Evolutionary conservation across 768 basidiomycete genomes (phyloP).

Genomic region (Coprinopsis sp.): DNA sequence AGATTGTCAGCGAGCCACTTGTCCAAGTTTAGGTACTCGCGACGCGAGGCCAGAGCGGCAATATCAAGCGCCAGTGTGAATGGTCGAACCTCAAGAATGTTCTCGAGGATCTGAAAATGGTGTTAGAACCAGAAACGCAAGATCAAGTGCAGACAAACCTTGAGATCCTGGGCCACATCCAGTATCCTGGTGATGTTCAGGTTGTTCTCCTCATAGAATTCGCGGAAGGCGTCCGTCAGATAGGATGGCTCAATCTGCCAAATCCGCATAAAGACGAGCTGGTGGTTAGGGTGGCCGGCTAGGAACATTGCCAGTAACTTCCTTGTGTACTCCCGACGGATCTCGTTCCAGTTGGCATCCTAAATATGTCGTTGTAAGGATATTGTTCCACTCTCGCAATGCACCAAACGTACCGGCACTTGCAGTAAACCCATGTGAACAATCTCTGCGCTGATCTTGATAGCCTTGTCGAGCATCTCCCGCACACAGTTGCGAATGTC

Average conservation of each 20-base stretch:
- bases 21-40: constrained; percentile 93
- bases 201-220: constrained; percentile 89
- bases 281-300: constrained; percentile 89
- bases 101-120: constrained; percentile 70
- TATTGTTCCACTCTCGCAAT: too few relatives aligned
- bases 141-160: constrained; percentile 40
- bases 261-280: constrained; percentile 94
- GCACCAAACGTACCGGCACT: constrained; percentile 65
- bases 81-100: constrained; percentile 85
- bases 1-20: constrained; percentile 95
- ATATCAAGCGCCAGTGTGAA: constrained; percentile 91
- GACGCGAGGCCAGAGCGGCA: constrained; percentile 86
- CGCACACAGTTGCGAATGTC: constrained; percentile 76
- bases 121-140: background rate
- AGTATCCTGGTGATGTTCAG: constrained; percentile 92
- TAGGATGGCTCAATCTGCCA: constrained; percentile 89
- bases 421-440: constrained; percentile 91
- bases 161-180: constrained; percentile 92
- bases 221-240: constrained; percentile 82
- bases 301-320: constrained; percentile 87
- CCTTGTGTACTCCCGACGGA: constrained; percentile 81
- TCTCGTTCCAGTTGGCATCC: constrained; percentile 84
- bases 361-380: too few relatives aligned
- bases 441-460: constrained; percentile 90
- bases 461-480: constrained; percentile 91